Percentiles rank a stretch among this genome's conserved stretches.
phyloP scores from a whole-genome alignment of 495 filamentous ascomycete species.

The Penicillium waksmanii region DNA sequence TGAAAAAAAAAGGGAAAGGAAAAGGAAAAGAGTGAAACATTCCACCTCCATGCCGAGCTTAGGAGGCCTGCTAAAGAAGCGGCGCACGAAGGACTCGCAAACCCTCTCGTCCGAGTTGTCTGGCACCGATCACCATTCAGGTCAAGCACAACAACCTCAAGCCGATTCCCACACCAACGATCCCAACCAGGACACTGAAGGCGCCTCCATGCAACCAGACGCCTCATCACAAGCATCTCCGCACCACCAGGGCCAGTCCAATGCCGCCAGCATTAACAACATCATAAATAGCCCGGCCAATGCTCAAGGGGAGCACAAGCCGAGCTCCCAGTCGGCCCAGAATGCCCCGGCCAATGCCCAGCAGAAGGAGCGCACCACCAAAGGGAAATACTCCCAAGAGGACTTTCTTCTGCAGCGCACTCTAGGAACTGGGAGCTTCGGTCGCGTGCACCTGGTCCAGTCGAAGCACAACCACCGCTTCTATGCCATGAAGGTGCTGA shows the following conservation, averaged over 20 bases:
- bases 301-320: slow-evolving; percentile 12
- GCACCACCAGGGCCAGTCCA: slow-evolving; percentile 36
- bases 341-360: slow-evolving; percentile 24
- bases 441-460: slow-evolving; percentile 92
- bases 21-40: slow-evolving; percentile 1
- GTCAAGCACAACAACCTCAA: slow-evolving; percentile 31
- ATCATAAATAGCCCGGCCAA: slow-evolving; percentile 40
- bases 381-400: slow-evolving; percentile 93
- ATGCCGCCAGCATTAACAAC: slow-evolving; percentile 52
- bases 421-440: slow-evolving; percentile 95
- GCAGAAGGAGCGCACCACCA: slow-evolving; percentile 67
- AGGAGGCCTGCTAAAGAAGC: slow-evolving; percentile 91
- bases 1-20: not conserved
- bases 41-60: slow-evolving; percentile 50
- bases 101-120: slow-evolving; percentile 56
- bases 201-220: slow-evolving; percentile 49
- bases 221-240: slow-evolving; percentile 34
- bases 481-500: slow-evolving; percentile 97
- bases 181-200: slow-evolving; percentile 40
- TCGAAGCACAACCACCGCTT: slow-evolving; percentile 96
- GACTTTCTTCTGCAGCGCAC: slow-evolving; percentile 91
- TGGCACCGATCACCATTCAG: slow-evolving; percentile 59
- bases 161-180: slow-evolving; percentile 21
- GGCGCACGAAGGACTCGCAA: slow-evolving; percentile 84
- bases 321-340: slow-evolving; percentile 11